Conservation (phyloP, 2,329 filamentous ascomycete genomes). For the Colletotrichum filicis region DNA sequence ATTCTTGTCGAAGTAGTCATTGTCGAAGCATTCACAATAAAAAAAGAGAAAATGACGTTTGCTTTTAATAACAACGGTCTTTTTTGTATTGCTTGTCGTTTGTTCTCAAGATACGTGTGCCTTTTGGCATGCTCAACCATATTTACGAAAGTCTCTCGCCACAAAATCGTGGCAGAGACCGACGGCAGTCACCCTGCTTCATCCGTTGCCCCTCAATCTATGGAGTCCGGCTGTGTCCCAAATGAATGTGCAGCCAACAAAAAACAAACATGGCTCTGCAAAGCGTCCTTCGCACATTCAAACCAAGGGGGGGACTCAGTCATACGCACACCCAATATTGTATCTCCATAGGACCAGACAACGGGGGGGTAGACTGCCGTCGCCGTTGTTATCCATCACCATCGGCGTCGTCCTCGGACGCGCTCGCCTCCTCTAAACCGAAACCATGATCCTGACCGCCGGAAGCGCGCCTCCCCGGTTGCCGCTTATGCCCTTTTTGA, state of each 20-base stretch:
- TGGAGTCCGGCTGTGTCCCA: slow-evolving; percentile 39
- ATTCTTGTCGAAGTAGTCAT: background rate
- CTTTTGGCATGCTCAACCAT: slow-evolving; percentile 2
- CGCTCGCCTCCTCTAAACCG: slow-evolving; percentile 58
- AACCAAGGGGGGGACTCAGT: background rate
- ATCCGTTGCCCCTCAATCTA: slow-evolving; percentile 69
- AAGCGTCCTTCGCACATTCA: slow-evolving; percentile 3
- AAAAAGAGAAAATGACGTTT: background rate
- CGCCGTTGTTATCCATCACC: slow-evolving; percentile 64
- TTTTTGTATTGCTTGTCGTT: background rate
- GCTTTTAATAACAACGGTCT: slow-evolving; percentile 11
- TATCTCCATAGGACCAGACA: slow-evolving; percentile 66
- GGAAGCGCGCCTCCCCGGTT: slow-evolving; percentile 41
- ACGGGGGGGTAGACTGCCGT: slow-evolving; percentile 76
- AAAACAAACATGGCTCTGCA: slow-evolving; percentile 15
- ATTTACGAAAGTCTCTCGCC: slow-evolving; percentile 42
- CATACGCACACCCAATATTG: slow-evolving; percentile 14
- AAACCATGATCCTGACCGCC: slow-evolving; percentile 44
- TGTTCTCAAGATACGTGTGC: slow-evolving; percentile 4
- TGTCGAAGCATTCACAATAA: background rate
- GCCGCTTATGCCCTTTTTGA: slow-evolving; percentile 53
- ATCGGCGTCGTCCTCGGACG: slow-evolving; percentile 72
- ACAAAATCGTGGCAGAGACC: slow-evolving; percentile 49
- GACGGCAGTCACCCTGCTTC: slow-evolving; percentile 73
- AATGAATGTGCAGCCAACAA: slow-evolving; percentile 4